phyloP scores from a whole-genome alignment of 306 rosid species.

The Prunus mira region DNA sequence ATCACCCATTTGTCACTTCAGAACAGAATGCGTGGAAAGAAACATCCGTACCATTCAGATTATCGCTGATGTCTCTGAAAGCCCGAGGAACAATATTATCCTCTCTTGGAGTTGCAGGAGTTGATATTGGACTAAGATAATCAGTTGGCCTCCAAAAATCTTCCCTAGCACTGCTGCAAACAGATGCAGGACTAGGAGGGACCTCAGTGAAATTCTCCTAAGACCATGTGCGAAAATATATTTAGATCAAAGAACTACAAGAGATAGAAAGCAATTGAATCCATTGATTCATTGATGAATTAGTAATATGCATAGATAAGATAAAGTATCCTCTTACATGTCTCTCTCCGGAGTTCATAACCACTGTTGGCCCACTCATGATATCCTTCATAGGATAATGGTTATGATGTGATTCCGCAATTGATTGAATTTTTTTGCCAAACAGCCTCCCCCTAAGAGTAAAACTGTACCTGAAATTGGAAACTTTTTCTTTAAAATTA shows the following conservation, averaged over 20 bases:
- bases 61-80: constrained; percentile 84
- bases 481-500: constrained; percentile 80
- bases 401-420: constrained; percentile 45
- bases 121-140: constrained; percentile 71
- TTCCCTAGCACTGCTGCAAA: constrained; percentile 86
- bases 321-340: constrained; percentile 53
- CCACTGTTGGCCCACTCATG: constrained; percentile 87
- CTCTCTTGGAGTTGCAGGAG: constrained; percentile 66
- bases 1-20: not conserved
- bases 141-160: constrained; percentile 75
- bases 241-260: constrained; percentile 22
- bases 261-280: constrained; percentile 19
- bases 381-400: constrained; percentile 50
- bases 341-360: constrained; percentile 60
- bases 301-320: not conserved
- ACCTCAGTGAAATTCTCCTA: constrained; percentile 98
- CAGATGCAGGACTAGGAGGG: constrained; percentile 99
- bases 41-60: constrained; percentile 61
- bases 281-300: not conserved
- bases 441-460: constrained; percentile 70
- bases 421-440: constrained; percentile 68
- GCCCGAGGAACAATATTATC: constrained; percentile 56
- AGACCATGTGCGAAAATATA: constrained; percentile 28
- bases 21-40: not conserved
- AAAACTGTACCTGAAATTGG: constrained; percentile 68